Percentiles rank a stretch among this genome's conserved stretches.
Evolutionary conservation across 2,329 filamentous ascomycete genomes (phyloP).

Genomic region (Fusarium hostae): DNA sequence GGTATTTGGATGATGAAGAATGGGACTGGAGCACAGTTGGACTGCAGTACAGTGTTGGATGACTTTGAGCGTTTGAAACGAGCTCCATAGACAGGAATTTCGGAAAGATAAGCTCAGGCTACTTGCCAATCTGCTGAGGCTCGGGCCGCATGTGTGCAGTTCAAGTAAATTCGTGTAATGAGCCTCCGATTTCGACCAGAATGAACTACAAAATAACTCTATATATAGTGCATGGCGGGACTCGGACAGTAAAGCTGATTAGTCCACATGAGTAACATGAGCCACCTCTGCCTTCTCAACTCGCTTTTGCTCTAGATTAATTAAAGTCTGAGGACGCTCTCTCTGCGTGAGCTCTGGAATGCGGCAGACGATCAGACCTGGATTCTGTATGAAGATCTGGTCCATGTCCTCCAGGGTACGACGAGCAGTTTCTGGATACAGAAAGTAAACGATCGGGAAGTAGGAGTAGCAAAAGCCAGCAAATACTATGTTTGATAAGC

Average conservation of each 20-base stretch:
- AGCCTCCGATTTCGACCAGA: no score
- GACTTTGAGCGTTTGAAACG: neutral
- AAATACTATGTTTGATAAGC: neutral
- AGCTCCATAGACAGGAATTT: neutral
- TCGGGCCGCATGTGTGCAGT: no score
- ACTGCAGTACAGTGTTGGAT: neutral
- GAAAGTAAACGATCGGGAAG: neutral
- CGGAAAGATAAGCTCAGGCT: no score
- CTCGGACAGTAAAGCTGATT: neutral
- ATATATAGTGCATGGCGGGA: no score
- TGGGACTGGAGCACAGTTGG: neutral
- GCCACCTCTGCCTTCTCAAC: neutral
- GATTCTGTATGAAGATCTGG: neutral
- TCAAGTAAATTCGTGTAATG: no score
- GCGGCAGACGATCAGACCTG: neutral
- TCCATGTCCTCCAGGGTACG: neutral
- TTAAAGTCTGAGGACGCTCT: neutral
- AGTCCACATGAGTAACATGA: neutral
- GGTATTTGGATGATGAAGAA: constrained; percentile 6
- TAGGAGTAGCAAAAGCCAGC: neutral
- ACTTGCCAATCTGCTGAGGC: no score
- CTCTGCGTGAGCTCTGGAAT: neutral
- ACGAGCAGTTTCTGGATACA: neutral
- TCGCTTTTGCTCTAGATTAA: neutral
- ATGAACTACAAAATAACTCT: no score